Evolutionary conservation across 2,329 filamentous ascomycete species (phyloP), one percentile per base, ranked within the genome.

Genomic region (Pyrenophora graminea): DNA sequence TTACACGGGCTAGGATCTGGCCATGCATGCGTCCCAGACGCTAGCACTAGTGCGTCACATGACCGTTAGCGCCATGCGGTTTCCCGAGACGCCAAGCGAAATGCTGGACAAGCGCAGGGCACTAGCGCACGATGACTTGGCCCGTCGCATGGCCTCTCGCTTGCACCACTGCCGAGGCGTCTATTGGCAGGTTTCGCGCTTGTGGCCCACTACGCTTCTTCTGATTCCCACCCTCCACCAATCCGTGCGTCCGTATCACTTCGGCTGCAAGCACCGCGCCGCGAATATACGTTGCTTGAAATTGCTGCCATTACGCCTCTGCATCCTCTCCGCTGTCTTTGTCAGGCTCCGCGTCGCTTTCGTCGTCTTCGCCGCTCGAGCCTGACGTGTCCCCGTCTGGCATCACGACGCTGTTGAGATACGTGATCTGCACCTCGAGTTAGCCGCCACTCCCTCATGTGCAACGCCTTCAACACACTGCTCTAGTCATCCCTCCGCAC

Each of bases 391-490:
- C 65, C 27, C 74, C 72, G 62, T 80, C 78, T 27, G 78, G 78
- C 76, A 79, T 79, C 34, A 79, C 76, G 23, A 80, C 74, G 45
- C 72, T 75, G 67, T 80, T 80, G 36, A 80, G 67, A 60, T 79
- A 79, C 8, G 75, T 78, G 61, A 80, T 76, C 78, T 80, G 70
- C 61, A 55, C 40, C 45, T 32, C 27, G 34, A 39, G 58, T 70
- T 68, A 70, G 64, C 57, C 27, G 44, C 43, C 19, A 18, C 27
- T 30, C 27, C 9, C 27, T 12, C 39, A 30, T 42, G 19, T 42
- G 25, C 38, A 51, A 42, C 34, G 19, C 44, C 44, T 37, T 36
- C 10, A 17, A 23, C 31, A 36, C 25, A 36, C 31, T 48, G 31
- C 38, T 48, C 31, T 30, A 19, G 17, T 27, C 27, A 15, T 17